Base-by-base conservation (phyloP, 2,329 filamentous ascomycete species). In the Xylariaceae sp. region DNA sequence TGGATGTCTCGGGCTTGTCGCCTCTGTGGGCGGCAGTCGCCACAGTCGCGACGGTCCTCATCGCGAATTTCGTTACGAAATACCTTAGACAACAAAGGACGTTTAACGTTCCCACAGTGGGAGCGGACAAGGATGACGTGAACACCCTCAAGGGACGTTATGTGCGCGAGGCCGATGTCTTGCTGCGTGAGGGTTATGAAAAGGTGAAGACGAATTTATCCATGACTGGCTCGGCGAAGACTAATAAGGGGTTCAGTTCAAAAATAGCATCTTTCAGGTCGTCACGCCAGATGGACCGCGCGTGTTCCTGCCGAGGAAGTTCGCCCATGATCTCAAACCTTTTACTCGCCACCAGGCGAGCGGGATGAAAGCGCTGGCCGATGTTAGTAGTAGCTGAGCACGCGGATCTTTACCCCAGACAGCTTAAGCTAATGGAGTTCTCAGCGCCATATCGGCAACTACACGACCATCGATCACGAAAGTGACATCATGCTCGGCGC, bases 401-500 rank as follows among this genome's bases (percentile, higher is more conserved):
- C 11, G 3, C 4, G 8, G 23, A 56, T 58, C 37, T 55, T 35
- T 45, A 13, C 11, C 37, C 9, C 11, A 42, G 23, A 30, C 23
- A 42, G 37, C 8, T 13, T 42, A 13, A 42, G 37, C 11, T 42
- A 4, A 51, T 62, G 13, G 62, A 37, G 10, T 30, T 30, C 18
- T 30, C 30, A 70, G 67, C 66, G 68, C 34, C 67, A 68, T 54
- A 65, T 70, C 34, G 68, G 68, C 2, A 62, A 68, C 30, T 70
- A 69, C 23, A 70, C 68, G 10, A 70, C 66, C 4, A 70, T 70
- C n/a, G 66, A 68, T 44, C 68, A 70, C 44, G 68, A 70, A 51
- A 70, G 67, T 54, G 67, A 70, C 44, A 64, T 69, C 10, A 70
- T 70, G 67, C 52, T 70, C 4, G 66, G 67, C 3, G 62, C 67